Evolutionary conservation across 169 alveolate genomes (phyloP), one percentile per base, ranked within the genome.

Genomic region (Eimeria acervulina): DNA sequence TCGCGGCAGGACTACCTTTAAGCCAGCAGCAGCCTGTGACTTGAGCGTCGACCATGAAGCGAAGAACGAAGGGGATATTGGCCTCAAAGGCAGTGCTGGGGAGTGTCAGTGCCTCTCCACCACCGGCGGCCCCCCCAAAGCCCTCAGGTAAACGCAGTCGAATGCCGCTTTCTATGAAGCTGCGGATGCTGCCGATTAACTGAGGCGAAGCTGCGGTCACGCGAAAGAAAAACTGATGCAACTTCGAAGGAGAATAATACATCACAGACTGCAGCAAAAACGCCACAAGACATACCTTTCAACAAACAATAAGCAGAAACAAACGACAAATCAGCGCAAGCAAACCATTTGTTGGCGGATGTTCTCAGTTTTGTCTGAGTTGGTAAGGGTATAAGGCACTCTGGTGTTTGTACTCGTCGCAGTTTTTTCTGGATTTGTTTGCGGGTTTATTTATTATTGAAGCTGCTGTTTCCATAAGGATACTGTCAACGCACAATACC

Each of bases 1-100:
- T 5, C 89, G 2, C n/a, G n/a, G n/a, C n/a, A n/a, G n/a, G n/a
- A n/a, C n/a, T 52, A 95, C 96, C 96, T 13, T 26, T 33, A 7
- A 99, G 96, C 99, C 99, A 99, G 78, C 99, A 98, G 98, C 99
- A 99, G 51, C 99, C 99, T 26, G 99, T 99, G 26, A 99, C 97
- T 93, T 98, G 98, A 33, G 97, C 95, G 96, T 99, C 99, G 52
- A 99, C 98, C 99, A 99, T 98, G 96, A 97, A 99, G 83, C 99
- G 97, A 31, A 99, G 97, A 40, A 99, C 99, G 96, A 98, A 99
- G 42, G 99, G 99, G 63, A 99, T 97, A 93, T 99, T 99, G 8
- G 99, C 99, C 97, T 99, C 99, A 96, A 97, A 99, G 55, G 99
- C 97, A 51, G 95, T 70, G 33, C 19, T 31, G 26, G 96, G 96